These are phyloP conservation scores for Elsinoe fawcettii DNA, from an alignment of 2,329 filamentous ascomycete genomes.

Conservation along the genomic window DNA sequence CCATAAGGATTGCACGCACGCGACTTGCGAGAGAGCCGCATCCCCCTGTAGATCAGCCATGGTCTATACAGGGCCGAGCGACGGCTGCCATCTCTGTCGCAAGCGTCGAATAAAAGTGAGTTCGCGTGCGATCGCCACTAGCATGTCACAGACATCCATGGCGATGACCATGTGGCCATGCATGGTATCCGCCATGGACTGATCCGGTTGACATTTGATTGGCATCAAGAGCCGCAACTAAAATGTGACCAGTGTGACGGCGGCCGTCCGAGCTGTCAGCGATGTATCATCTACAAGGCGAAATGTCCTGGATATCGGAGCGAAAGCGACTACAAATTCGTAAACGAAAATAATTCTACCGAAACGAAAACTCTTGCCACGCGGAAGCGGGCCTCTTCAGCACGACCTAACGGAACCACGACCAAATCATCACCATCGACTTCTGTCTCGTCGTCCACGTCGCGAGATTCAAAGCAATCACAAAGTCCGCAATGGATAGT, in stretches of 20 bases:
- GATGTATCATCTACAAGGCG: slow-evolving; percentile 15
- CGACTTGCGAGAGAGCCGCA: neutral
- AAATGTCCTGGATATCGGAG: slow-evolving; percentile 15
- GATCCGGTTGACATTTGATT: neutral
- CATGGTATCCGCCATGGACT: neutral
- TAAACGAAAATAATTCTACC: slow-evolving; percentile 11
- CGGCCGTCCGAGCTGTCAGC: slow-evolving; percentile 13
- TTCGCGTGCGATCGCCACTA: neutral
- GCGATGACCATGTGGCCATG: neutral
- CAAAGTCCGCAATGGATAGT: slow-evolving; percentile 4
- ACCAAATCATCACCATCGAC: slow-evolving; percentile 4
- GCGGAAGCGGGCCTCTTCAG: neutral
- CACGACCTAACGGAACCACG: neutral
- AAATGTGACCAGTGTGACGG: slow-evolving; percentile 9
- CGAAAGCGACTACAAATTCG: slow-evolving; percentile 14
- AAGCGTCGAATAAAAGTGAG: slow-evolving; percentile 15
- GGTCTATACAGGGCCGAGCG: slow-evolving; percentile 15
- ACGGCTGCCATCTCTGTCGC: slow-evolving; percentile 14
- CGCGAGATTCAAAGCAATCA: neutral
- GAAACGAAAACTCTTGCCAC: slow-evolving; percentile 12
- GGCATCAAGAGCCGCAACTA: neutral
- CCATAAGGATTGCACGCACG: neutral
- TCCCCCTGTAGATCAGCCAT: slow-evolving; percentile 5
- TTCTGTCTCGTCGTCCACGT: neutral
- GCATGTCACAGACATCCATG: neutral